Evolutionary conservation across 345 rosid species (phyloP), one percentile per base, ranked within the genome.

Genomic region (Pugionium dolabratum): DNA sequence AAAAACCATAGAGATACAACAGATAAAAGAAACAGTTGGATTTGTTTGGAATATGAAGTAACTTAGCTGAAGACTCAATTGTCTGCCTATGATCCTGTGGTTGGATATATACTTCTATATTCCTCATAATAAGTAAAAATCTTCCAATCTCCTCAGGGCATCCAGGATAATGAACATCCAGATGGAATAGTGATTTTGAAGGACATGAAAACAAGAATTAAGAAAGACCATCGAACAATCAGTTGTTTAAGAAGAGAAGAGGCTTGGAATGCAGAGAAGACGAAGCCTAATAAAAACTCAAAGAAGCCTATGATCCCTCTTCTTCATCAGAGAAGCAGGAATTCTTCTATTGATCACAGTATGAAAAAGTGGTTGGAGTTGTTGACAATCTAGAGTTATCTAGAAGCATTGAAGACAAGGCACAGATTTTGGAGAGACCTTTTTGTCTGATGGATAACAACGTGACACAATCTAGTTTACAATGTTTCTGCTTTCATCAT

Each of bases 381-480:
- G 66, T 88, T 42, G 90, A 88, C 82, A 84, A 74, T 82, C 78
- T 85, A 9, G 96, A 86, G 79, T 66, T 86, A 58, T 78, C 88
- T 1, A 66, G 66, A 25, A 80, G 73, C 81, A 65, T 54, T n/a
- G 78, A 69, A 67, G 82, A 69, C 66, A 77, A 59, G 70, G 81
- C 76, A 71, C 83, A 85, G 76, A 67, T 93, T 64, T 56, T 90
- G 64, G 92, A 90, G 72, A 84, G 89, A 65, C 89, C 18, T 18
- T 85, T 47, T 78, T 78, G 75, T 81, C 90, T 2, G 90, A 90
- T 71, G 56, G 54, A 44, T 25, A 44, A 51, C 36, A 59, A 73
- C 60, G 54, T 66, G 50, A 52, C 55, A 65, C 34, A 48, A 34
- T 51, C 66, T 65, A 72, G 42, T 44, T 66, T 66, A 65, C 48